Evolutionary conservation across 345 rosid species (phyloP).

Genomic region (Heritiera fomes): DNA sequence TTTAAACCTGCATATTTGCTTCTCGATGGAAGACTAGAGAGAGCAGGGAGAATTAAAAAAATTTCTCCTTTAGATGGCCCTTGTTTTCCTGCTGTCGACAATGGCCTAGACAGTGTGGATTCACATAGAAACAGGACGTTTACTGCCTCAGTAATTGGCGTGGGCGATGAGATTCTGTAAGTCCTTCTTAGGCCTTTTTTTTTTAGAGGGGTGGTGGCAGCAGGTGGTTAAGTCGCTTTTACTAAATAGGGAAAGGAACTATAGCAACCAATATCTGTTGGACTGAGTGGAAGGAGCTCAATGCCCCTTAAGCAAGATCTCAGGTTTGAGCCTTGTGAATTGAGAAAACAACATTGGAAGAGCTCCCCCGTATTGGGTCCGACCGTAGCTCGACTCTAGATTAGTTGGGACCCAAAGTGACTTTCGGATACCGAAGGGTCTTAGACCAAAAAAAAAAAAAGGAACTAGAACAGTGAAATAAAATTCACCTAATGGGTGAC

Average conservation of each 20-base stretch:
- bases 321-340: too few relatives aligned
- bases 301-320: too few relatives aligned
- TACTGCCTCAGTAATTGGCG: conserved; percentile 69
- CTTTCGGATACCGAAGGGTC: too few relatives aligned
- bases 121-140: conserved; percentile 48
- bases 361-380: too few relatives aligned
- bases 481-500: neutral
- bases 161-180: conserved; percentile 99
- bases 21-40: conserved; percentile 92
- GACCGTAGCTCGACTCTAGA: too few relatives aligned
- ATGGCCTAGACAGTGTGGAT: conserved; percentile 39
- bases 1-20: conserved; percentile 97
- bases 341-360: too few relatives aligned
- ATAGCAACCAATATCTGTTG: too few relatives aligned
- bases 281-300: too few relatives aligned
- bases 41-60: conserved; percentile 94
- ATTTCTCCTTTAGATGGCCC: conserved; percentile 31
- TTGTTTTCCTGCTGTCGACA: conserved; percentile 28
- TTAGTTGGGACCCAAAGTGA: too few relatives aligned
- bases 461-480: neutral
- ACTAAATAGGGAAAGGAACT: neutral
- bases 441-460: neutral
- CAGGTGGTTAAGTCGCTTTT: neutral
- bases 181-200: conserved; percentile 31
- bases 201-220: neutral